Evolutionary conservation across 352 stramenopile species (phyloP).

Genomic region (Pythium coloratum): DNA sequence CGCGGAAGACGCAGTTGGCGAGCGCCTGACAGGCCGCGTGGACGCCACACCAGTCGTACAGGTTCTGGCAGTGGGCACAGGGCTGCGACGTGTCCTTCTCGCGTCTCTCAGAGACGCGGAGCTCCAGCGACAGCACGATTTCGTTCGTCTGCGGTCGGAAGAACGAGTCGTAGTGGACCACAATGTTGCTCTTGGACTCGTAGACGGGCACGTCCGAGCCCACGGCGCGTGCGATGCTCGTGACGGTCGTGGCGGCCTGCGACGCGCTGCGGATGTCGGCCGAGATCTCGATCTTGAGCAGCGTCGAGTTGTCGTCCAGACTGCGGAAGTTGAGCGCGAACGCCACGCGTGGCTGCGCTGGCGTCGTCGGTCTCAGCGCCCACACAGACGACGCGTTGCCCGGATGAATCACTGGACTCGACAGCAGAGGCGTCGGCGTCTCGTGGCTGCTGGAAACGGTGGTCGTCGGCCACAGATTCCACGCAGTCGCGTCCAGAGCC

Average conservation of each 20-base stretch:
- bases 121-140: constrained; percentile 43
- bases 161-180: constrained; percentile 44
- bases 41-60: constrained; percentile 47
- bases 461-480: constrained; percentile 39
- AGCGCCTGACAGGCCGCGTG: constrained; percentile 43
- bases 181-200: constrained; percentile 41
- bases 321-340: constrained; percentile 51
- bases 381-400: constrained; percentile 37
- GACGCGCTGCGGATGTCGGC: constrained; percentile 39
- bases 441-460: constrained; percentile 34
- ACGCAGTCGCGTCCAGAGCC: constrained; percentile 39
- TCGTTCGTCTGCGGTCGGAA: constrained; percentile 32
- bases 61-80: constrained; percentile 53
- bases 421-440: constrained; percentile 15
- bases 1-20: constrained; percentile 37
- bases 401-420: constrained; percentile 30
- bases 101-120: constrained; percentile 34
- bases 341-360: constrained; percentile 28
- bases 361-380: constrained; percentile 34
- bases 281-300: constrained; percentile 48
- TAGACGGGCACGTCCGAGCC: constrained; percentile 22
- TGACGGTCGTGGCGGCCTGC: constrained; percentile 52
- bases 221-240: constrained; percentile 45
- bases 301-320: constrained; percentile 45
- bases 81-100: constrained; percentile 45